These are phyloP conservation scores for Suillus subaureus DNA, from an alignment of 768 basidiomycete genomes.

Conservation along the genomic window DNA sequence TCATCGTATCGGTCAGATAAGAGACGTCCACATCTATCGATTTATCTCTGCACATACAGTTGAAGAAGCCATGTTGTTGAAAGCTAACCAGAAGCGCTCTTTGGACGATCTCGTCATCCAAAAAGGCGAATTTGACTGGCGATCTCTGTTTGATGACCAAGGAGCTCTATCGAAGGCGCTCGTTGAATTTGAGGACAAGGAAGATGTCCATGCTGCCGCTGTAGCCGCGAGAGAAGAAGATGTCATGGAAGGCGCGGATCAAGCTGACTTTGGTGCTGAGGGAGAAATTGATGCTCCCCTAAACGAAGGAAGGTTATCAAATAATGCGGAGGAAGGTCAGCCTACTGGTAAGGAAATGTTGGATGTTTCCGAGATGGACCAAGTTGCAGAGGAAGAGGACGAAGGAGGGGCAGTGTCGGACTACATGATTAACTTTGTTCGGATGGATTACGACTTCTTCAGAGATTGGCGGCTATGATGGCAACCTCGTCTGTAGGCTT, in stretches of 20 bases:
- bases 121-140: slow-evolving; percentile 94
- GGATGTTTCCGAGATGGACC: slow-evolving; percentile 31
- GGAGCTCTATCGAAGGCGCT: slow-evolving; percentile 70
- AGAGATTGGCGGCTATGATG: slow-evolving; percentile 63
- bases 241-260: slow-evolving; percentile 74
- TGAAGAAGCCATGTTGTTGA: slow-evolving; percentile 94
- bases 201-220: slow-evolving; percentile 81
- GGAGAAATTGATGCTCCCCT: slow-evolving; percentile 21
- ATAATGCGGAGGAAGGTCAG: slow-evolving; percentile 15
- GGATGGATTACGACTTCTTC: slow-evolving; percentile 69
- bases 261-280: slow-evolving; percentile 75
- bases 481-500: slow-evolving; percentile 16
- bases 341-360: slow-evolving; percentile 31
- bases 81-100: slow-evolving; percentile 96
- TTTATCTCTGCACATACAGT: slow-evolving; percentile 90
- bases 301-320: slow-evolving; percentile 13
- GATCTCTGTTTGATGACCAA: slow-evolving; percentile 71
- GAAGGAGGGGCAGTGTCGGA: slow-evolving; percentile 80
- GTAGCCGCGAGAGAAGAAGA: slow-evolving; percentile 76
- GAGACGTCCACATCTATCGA: slow-evolving; percentile 95
- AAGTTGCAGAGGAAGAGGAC: slow-evolving; percentile 40
- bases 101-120: slow-evolving; percentile 92
- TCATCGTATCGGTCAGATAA: slow-evolving; percentile 97
- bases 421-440: slow-evolving; percentile 78
- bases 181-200: slow-evolving; percentile 84